Base-by-base conservation (phyloP, 75 land plant species). In the Picea glauca region DNA sequence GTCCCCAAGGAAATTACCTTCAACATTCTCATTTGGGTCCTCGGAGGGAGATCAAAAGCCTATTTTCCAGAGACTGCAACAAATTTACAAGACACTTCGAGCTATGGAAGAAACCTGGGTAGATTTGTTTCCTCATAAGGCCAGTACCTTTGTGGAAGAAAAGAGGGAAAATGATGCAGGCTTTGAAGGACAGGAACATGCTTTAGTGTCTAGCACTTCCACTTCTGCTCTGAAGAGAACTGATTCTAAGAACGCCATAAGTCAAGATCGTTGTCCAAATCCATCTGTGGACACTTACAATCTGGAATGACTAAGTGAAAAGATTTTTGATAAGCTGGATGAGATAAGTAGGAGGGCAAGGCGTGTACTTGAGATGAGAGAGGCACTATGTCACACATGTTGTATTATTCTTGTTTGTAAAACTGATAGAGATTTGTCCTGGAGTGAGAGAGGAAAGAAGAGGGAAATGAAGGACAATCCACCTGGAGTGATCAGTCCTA, bases 301-400 rank as follows among this genome's bases (percentile, higher is more conserved):
- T 54, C 21, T 63, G n/a, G 82, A 80, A 62, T 72, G 81, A 78
- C 63, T 66, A 18, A 79, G 86, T 85, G n/a, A n/a, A n/a, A n/a
- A n/a, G n/a, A n/a, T n/a, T n/a, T n/a, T n/a, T n/a, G n/a, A n/a
- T n/a, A n/a, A n/a, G n/a, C n/a, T n/a, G n/a, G n/a, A n/a, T n/a
- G n/a, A n/a, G n/a, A n/a, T n/a, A n/a, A n/a, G n/a, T n/a, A n/a
- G n/a, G n/a, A n/a, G n/a, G n/a, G n/a, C n/a, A n/a, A n/a, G n/a
- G n/a, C n/a, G n/a, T n/a, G n/a, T n/a, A n/a, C n/a, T n/a, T n/a
- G n/a, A n/a, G n/a, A n/a, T n/a, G n/a, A 33, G 35, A 64, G 15
- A 33, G 32, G n/a, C 32, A 26, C 11, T 17, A 13, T 30, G 15
- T 64, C 31, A 31, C 13, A 17, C 32, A 33, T 33, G 11, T 2